Base-by-base conservation (phyloP, 768 basidiomycete genomes). In the Auricularia cornea region DNA sequence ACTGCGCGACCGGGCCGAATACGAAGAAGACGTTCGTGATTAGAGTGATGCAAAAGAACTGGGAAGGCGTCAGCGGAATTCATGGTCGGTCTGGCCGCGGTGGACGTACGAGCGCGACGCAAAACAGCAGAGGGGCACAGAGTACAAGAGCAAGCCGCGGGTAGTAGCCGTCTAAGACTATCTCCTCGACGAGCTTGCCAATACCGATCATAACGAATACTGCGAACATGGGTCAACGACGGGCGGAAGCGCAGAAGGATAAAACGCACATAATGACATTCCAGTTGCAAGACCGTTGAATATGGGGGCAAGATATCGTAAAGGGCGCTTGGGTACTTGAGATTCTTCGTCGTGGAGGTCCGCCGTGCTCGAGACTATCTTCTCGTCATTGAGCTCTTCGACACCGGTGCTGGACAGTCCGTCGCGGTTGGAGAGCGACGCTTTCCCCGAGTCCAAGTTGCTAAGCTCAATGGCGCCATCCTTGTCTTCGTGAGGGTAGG, bases 1-100 rank as follows among this genome's bases (percentile, higher is more conserved):
- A 91, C 66, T 94, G 92, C 5, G 91, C 84, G 56, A 94, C 87
- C 23, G 92, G 92, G 29, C 92, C 92, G 64, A 93, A 62, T 18
- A 54, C 38, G 63, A 66, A 65, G 33, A 59, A 66, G 44, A 67
- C 52, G 41, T 65, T 67, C n/a, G 59, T 65, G n/a, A 65, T 57
- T 35, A 67, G 31, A 26, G 66, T 65, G 35, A 67, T 52, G 59
- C 54, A 60, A 48, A 67, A 67, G 60, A 67, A 65, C 71, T 48
- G 23, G 11, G 20, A 12, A 6, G 23, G 23, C 11, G 20, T 48
- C 20, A 48, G 44, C 16, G 20, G 38, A 18, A 8, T 8, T 40
- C 38, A 18, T 3, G 35, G 35, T 38, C 35, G 16, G 10, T 20
- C 16, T 6, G 44, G 44, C 6, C 12, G 12, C 11, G 5, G 44